Conservation (phyloP, 805 yeast species). For the Ogataea nonfermentans region DNA sequence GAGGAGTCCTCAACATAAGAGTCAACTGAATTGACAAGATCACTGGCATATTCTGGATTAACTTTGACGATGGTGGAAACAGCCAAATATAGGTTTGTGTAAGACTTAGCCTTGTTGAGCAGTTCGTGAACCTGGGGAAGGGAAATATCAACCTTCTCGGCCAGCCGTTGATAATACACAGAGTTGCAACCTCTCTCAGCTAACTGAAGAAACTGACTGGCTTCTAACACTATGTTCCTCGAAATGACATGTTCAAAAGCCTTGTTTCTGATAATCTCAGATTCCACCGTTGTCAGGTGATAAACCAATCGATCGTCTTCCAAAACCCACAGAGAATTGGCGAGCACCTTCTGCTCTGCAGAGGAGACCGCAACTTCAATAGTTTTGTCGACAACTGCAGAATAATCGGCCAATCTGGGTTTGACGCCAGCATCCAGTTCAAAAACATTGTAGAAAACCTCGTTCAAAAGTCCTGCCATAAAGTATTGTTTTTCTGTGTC, state of each 20-base stretch:
- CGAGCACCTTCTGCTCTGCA: constrained; percentile 5
- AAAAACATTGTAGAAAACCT: constrained; percentile 22
- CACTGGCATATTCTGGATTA: constrained; percentile 1
- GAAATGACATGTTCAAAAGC: constrained; percentile 3
- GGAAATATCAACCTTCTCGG: background rate
- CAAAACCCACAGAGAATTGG: constrained; percentile 25
- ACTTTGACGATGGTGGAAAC: constrained; percentile 1
- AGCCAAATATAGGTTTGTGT: constrained; percentile 1
- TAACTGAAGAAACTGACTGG: constrained; percentile 4
- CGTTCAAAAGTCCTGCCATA: constrained; percentile 28
- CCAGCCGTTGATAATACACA: background rate
- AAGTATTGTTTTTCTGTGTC: constrained; percentile 7
- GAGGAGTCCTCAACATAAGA: background rate
- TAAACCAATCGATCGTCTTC: constrained; percentile 8
- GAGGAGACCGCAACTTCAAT: background rate
- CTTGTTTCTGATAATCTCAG: constrained; percentile 1
- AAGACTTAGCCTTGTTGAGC: background rate
- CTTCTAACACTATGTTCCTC: constrained; percentile 2
- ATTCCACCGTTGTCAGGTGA: background rate
- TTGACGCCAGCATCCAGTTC: constrained; percentile 5
- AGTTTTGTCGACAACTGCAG: background rate
- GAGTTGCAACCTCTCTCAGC: background rate
- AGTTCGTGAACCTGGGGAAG: background rate
- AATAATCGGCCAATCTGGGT: constrained; percentile 2
- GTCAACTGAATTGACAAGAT: background rate